phyloP scores from a whole-genome alignment of 2,329 filamentous ascomycete genomes.

The Harringtonia lauricola region DNA sequence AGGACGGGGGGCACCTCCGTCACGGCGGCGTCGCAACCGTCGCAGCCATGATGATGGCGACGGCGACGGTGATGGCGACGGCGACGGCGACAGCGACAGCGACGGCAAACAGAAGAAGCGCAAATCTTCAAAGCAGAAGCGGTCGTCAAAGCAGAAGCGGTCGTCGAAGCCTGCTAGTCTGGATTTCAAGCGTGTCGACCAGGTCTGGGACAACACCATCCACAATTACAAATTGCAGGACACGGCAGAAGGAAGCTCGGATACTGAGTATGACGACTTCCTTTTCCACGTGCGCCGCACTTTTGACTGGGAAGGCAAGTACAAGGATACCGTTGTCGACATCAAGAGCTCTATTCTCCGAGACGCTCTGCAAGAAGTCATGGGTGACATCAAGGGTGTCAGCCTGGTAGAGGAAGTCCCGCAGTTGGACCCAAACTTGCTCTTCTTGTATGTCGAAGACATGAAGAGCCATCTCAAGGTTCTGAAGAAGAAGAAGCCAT shows the following conservation, averaged over 20 bases:
- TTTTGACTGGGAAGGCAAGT: slow-evolving; percentile 79
- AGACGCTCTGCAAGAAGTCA: slow-evolving; percentile 57
- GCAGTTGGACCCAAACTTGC: slow-evolving; percentile 57
- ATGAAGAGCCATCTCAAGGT: slow-evolving; percentile 53
- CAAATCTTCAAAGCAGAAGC: neutral
- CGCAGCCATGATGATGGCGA: no score
- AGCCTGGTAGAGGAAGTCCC: slow-evolving; percentile 74
- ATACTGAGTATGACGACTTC: slow-evolving; percentile 61
- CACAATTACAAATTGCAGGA: slow-evolving; percentile 44
- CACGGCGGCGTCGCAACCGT: no score
- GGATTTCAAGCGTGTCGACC: slow-evolving; percentile 41
- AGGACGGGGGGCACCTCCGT: no score
- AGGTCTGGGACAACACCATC: slow-evolving; percentile 38
- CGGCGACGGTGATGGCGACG: no score
- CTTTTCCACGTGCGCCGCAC: slow-evolving; percentile 73
- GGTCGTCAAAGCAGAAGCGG: slow-evolving; percentile 6
- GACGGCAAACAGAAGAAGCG: neutral
- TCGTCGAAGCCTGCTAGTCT: slow-evolving; percentile 13
- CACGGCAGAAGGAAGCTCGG: slow-evolving; percentile 32
- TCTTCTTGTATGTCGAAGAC: slow-evolving; percentile 70
- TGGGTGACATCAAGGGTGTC: slow-evolving; percentile 67
- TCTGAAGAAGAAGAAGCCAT: slow-evolving; percentile 46
- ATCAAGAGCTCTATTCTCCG: slow-evolving; percentile 75
- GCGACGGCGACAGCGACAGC: neutral
- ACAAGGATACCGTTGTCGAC: slow-evolving; percentile 60